Evolutionary conservation across 306 rosid species (phyloP).

Genomic region (Fagus crenata): DNA sequence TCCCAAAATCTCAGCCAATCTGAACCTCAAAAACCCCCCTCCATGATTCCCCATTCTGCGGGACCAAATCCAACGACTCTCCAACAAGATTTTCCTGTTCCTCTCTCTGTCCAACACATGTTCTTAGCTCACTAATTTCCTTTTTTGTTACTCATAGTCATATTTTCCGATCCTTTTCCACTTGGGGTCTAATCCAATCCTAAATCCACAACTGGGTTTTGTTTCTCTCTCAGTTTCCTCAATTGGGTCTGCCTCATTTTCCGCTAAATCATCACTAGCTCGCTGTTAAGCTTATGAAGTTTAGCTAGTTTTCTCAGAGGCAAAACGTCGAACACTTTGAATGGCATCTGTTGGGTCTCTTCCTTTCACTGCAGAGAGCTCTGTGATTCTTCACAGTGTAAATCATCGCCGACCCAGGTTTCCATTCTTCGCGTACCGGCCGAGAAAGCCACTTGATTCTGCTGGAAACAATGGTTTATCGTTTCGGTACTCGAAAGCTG

Average conservation of each 20-base stretch:
- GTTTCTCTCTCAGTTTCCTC: constrained; percentile 29
- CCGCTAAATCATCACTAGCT: background rate
- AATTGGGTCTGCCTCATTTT: constrained; percentile 34
- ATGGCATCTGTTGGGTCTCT: constrained; percentile 63
- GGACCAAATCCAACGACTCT: constrained; percentile 16
- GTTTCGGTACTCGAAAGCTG: constrained; percentile 25
- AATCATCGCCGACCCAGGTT: constrained; percentile 27
- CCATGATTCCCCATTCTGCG: background rate
- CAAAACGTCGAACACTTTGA: background rate
- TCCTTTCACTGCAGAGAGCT: constrained; percentile 43
- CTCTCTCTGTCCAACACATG: background rate
- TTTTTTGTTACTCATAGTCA: background rate
- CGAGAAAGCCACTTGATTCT: constrained; percentile 25
- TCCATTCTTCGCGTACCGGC: constrained; percentile 27
- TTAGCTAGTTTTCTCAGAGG: constrained; percentile 12
- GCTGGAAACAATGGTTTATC: constrained; percentile 21
- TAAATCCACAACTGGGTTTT: constrained; percentile 26
- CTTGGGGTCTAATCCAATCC: constrained; percentile 24
- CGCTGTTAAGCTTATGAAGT: background rate
- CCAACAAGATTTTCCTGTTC: background rate
- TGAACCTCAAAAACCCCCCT: constrained; percentile 4
- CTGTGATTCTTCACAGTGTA: constrained; percentile 36
- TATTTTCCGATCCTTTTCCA: background rate
- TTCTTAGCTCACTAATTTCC: background rate
- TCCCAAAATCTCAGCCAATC: constrained; percentile 5